Percentiles rank a stretch among this genome's conserved stretches.
phyloP scores from a whole-genome alignment of 2,329 filamentous ascomycete species.

The Cercospora brassicicola region DNA sequence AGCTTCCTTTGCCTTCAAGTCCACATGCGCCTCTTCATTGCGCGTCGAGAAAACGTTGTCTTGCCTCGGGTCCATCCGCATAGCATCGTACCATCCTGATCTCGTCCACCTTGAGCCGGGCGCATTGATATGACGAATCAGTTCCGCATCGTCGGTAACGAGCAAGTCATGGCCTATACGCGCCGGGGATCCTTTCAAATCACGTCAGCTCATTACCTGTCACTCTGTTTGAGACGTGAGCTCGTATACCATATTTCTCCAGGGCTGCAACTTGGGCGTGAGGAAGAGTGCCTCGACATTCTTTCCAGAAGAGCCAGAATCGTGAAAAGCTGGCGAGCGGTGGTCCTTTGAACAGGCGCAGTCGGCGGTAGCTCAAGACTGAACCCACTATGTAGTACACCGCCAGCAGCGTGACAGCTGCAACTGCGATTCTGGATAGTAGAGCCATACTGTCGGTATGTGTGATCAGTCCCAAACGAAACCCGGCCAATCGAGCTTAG shows the following conservation, averaged over 20 bases:
- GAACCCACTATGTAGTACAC: slow-evolving; percentile 26
- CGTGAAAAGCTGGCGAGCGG: slow-evolving; percentile 28
- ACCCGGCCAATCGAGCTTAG: slow-evolving; percentile 15
- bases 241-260: slow-evolving; percentile 31
- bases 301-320: slow-evolving; percentile 36
- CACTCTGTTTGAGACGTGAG: slow-evolving; percentile 6
- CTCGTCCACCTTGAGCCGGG: slow-evolving; percentile 36
- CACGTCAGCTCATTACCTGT: slow-evolving; percentile 9
- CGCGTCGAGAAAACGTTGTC: slow-evolving; percentile 58
- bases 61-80: slow-evolving; percentile 55
- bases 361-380: slow-evolving; percentile 29
- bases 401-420: slow-evolving; percentile 17
- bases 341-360: slow-evolving; percentile 34
- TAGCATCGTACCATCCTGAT: slow-evolving; percentile 50
- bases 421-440: slow-evolving; percentile 18
- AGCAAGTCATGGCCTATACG: slow-evolving; percentile 53
- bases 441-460: slow-evolving; percentile 22
- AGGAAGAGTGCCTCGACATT: slow-evolving; percentile 24
- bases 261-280: slow-evolving; percentile 29
- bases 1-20: slow-evolving; percentile 52
- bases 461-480: slow-evolving; percentile 15
- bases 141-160: slow-evolving; percentile 52
- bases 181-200: slow-evolving; percentile 43
- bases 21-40: slow-evolving; percentile 51
- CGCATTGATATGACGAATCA: slow-evolving; percentile 49